Conservation (phyloP, 2,329 filamentous ascomycete genomes). For the Alternaria longipes region DNA sequence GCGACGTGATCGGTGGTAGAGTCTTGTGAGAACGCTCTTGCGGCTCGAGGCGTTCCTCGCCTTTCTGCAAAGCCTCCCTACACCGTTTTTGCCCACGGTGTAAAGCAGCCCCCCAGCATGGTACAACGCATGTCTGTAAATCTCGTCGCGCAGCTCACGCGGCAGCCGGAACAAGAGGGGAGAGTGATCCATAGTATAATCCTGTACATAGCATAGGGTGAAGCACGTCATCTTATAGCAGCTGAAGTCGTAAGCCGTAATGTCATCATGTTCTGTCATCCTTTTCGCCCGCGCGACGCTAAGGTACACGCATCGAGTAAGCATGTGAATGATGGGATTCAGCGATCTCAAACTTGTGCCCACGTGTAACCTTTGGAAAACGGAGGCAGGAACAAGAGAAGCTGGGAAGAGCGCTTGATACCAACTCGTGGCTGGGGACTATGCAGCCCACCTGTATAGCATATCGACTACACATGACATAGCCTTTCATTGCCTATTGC, state of each 20-base stretch:
- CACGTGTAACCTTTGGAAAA: too few relatives aligned
- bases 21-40: neutral
- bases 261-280: neutral
- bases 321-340: too few relatives aligned
- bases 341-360: too few relatives aligned
- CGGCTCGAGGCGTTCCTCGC: neutral
- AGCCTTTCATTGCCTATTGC: too few relatives aligned
- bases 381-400: too few relatives aligned
- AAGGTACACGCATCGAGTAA: neutral
- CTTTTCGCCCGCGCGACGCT: neutral
- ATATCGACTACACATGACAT: too few relatives aligned
- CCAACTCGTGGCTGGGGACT: too few relatives aligned
- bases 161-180: slow-evolving; percentile 1
- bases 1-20: neutral
- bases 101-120: neutral
- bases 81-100: neutral
- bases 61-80: slow-evolving; percentile 1
- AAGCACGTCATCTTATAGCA: neutral
- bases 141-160: slow-evolving; percentile 7
- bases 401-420: too few relatives aligned
- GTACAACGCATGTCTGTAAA: neutral
- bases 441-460: too few relatives aligned
- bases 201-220: neutral
- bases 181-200: neutral
- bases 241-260: neutral